phyloP scores from a whole-genome alignment of 1,139 yeast genomes.

The Zygosaccharomyces pseudobailii region DNA sequence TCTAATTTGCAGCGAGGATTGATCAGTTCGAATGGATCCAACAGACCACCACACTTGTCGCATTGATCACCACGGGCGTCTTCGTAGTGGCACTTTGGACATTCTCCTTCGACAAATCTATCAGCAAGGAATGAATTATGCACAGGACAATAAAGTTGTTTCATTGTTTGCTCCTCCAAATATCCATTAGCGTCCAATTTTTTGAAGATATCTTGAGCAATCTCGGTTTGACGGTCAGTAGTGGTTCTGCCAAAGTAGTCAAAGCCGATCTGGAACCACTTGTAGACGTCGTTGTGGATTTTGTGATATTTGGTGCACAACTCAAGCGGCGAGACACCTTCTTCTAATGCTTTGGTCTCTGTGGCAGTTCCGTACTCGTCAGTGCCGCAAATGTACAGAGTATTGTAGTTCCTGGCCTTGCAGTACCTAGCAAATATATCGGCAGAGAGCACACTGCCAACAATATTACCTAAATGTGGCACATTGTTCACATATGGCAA shows the following conservation, averaged over 20 bases:
- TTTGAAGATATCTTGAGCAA: slow-evolving; percentile 88
- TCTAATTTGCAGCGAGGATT: slow-evolving; percentile 95
- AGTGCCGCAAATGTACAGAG: slow-evolving; percentile 89
- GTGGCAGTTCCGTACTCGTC: slow-evolving; percentile 99
- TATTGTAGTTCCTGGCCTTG: slow-evolving; percentile 82
- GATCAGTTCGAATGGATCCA: slow-evolving; percentile 89
- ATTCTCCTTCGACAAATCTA: slow-evolving; percentile 93
- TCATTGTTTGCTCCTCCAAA: slow-evolving; percentile 81
- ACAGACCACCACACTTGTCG: slow-evolving; percentile 86
- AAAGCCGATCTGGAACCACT: slow-evolving; percentile 94
- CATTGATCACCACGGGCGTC: slow-evolving; percentile 99
- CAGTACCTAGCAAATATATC: slow-evolving; percentile 91
- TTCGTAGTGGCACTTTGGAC: slow-evolving; percentile 91
- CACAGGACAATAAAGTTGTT: slow-evolving; percentile 84
- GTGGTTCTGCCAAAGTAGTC: slow-evolving; percentile 97
- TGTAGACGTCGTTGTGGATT: slow-evolving; percentile 83
- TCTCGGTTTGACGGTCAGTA: slow-evolving; percentile 84
- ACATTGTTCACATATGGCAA: slow-evolving; percentile 96
- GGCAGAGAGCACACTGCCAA: slow-evolving; percentile 92
- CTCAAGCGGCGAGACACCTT: slow-evolving; percentile 78
- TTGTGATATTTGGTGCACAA: slow-evolving; percentile 86
- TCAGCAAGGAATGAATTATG: slow-evolving; percentile 94
- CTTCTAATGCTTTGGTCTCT: slow-evolving; percentile 96
- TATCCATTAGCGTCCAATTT: slow-evolving; percentile 68
- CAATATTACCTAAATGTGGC: slow-evolving; percentile 95